Base-by-base conservation (phyloP, 805 yeast species). In the Starmerella khaoyaiensis region DNA sequence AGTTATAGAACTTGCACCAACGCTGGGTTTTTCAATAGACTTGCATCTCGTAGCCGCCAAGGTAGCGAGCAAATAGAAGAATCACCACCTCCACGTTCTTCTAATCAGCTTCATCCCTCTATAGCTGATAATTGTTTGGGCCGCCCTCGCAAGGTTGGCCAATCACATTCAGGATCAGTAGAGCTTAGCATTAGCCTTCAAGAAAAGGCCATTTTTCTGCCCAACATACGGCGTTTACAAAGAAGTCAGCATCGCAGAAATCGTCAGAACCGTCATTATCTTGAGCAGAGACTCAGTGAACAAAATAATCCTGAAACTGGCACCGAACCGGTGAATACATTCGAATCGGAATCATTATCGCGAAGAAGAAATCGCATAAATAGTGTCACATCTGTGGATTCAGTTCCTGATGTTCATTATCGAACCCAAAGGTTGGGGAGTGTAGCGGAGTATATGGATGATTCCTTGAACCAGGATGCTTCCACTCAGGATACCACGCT, bases 151-250 rank as follows among this genome's bases (percentile, higher is more conserved):
- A 48, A 49, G 17, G 45, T 55, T 28, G 46, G 41, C 28, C 40
- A 50, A 27, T 54, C 60, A 21, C 59, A 53, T 36, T 49, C 56
- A 4, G 59, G 59, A n/a, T 36, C 40, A 12, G 46, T 57, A 15
- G 58, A 56, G 28, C 42, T 57, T 11, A 56, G 48, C 17, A 46
- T 57, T 11, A 39, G 54, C n/a, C 36, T 55, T 19, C 59, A 57
- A 34, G 60, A 57, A 41, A 50, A 50, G 18, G 52, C 52, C 3
- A 37, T 57, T 5, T 57, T 53, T 33, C 41, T 57, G 37, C 52
- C 59, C 2, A 41, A 40, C 11, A 35, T 36, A 28, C 32, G 33
- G 5, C 27, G 39, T 16, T 27, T 14, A 21, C 24, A 23, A 17
- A 42, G 19, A 21, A 35, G 17, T 23, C 36, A 28, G 7, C 35